Base-by-base conservation (phyloP, 2,329 filamentous ascomycete species). In the Aspergillus tanneri region DNA sequence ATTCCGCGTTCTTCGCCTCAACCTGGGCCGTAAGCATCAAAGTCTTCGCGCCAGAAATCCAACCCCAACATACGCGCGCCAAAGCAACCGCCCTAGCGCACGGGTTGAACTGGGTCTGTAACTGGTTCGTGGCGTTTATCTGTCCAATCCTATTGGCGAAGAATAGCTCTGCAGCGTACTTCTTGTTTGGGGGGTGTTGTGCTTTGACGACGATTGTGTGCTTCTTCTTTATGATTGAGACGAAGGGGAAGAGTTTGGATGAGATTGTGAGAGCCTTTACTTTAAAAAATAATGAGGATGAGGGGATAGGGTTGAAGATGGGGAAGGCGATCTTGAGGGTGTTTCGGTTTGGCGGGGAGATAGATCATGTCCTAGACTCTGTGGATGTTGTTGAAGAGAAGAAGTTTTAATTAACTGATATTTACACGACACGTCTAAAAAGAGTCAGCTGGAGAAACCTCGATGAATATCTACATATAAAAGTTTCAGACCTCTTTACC, bases 11-110 rank as follows among this genome's bases (percentile, higher is more conserved):
- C 16, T 41, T 27, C 9, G 23, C 38, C 16, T 24, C 16, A 7
- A 41, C 38, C 4, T 84, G 81, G 79, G 80, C 70, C 0, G 76
- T 85, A 10, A 72, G 75, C 0, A 69, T 77, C 40, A 79, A 78
- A 50, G 77, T 84, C 5, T 84, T 82, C 48, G 74, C 77, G 1
- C 72, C 74, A 7, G 81, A 84, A 63, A 83, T 83, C 28, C 80
- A 83, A 53, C 79, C 79, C 0, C 69, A 72, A 3, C 67, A 74
- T 30, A 83, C 79, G 0, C 70, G 81, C 4, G 80, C 79, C 0
- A 74, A 75, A 0, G 80, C 79, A 4, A 80, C 75, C 10, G 76
- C 73, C 45, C 55, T 82, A 4, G 78, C 77, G 0, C 72, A 78
- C 55, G 75, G 78, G 2, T 43, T 30, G 14, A 48, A 48, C 14